These are phyloP conservation scores for Nicotiana undulata DNA, from an alignment of 257 asterid genomes.

Conservation along the genomic window DNA sequence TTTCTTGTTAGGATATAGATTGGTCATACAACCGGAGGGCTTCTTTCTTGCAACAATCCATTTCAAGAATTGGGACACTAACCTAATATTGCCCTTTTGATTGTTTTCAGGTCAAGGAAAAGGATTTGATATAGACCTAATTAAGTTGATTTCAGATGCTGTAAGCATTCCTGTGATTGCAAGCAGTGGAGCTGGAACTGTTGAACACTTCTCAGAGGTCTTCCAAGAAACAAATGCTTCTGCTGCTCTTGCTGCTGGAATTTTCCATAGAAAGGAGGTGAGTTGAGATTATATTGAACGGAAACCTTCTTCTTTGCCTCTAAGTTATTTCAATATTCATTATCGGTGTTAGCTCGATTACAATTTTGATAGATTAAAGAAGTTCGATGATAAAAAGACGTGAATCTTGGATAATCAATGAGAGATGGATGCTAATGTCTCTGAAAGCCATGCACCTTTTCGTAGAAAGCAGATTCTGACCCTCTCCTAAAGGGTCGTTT, in stretches of 20 bases:
- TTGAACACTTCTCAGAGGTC: constrained; percentile 83
- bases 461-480: neutral
- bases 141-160: constrained; percentile 82
- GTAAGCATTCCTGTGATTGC: constrained; percentile 93
- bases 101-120: constrained; percentile 80
- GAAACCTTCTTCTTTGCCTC: neutral
- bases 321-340: neutral
- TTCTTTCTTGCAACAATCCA: neutral
- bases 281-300: neutral
- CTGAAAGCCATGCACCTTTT: neutral
- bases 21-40: neutral
- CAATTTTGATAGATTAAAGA: neutral
- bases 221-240: constrained; percentile 85
- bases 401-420: neutral
- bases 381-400: neutral
- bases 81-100: neutral
- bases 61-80: neutral
- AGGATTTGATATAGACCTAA: constrained; percentile 79
- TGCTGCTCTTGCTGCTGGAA: constrained; percentile 99
- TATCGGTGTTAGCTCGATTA: neutral
- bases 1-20: neutral
- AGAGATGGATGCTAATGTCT: neutral
- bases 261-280: constrained; percentile 95
- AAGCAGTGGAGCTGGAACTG: constrained; percentile 91
- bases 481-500: neutral